Percentiles rank a stretch among this genome's conserved stretches.
phyloP scores from a whole-genome alignment of 2,329 filamentous ascomycete genomes.

The Sporothrix inflata region DNA sequence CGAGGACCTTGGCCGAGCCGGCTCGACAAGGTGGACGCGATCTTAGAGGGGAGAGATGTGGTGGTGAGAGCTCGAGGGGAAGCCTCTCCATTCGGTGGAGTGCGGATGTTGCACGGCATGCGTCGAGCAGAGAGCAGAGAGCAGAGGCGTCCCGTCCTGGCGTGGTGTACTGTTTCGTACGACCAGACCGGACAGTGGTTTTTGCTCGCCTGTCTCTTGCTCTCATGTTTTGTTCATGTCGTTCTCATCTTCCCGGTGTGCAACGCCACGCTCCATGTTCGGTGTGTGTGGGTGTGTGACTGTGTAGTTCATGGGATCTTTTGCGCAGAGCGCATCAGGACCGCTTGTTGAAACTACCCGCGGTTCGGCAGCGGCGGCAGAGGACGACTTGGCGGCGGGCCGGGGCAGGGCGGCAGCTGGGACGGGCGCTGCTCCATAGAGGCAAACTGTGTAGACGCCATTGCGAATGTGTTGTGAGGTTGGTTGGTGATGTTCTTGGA shows the following conservation, averaged over 20 bases:
- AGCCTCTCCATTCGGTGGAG: background rate
- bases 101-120: background rate
- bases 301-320: background rate
- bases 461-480: constrained; percentile 30
- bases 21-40: constrained; percentile 14
- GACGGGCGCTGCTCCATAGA: constrained; percentile 66
- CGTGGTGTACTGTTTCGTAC: background rate
- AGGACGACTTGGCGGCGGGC: constrained; percentile 66
- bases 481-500: constrained; percentile 28
- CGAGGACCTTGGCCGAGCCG: constrained; percentile 16
- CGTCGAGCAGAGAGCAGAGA: background rate
- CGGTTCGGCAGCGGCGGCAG: constrained; percentile 68
- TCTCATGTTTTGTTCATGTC: background rate
- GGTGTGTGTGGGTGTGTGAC: background rate
- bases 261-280: background rate
- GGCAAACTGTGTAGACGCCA: constrained; percentile 40
- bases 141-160: background rate
- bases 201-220: background rate
- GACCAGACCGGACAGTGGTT: background rate
- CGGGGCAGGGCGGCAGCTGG: constrained; percentile 68
- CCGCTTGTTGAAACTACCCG: constrained; percentile 45
- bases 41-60: background rate
- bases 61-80: background rate
- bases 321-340: background rate
- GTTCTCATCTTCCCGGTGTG: background rate